phyloP scores from a whole-genome alignment of 2,329 filamentous ascomycete species.

The Aureobasidium mangrovei region DNA sequence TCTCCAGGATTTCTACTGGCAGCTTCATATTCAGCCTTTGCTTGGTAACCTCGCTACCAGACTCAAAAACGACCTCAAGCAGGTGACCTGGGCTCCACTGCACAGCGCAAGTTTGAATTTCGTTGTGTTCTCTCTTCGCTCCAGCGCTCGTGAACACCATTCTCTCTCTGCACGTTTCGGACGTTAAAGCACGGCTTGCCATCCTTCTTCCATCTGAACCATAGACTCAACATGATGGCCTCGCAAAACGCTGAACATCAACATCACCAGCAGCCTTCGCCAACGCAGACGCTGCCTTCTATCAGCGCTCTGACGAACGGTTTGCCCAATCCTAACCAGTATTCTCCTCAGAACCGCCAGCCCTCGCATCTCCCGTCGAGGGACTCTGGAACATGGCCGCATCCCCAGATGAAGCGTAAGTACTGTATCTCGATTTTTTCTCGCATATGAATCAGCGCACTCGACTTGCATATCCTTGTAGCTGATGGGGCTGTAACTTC shows the following conservation, averaged over 20 bases:
- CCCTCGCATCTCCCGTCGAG: slow-evolving; percentile 25
- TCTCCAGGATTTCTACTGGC: slow-evolving; percentile 12
- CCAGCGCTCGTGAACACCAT: slow-evolving; percentile 5
- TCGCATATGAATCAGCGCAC: neutral
- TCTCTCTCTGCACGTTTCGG: slow-evolving; percentile 10
- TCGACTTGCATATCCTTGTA: neutral
- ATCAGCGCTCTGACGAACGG: slow-evolving; percentile 31
- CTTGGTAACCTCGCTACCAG: slow-evolving; percentile 6
- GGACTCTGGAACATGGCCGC: slow-evolving; percentile 31
- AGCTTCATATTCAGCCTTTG: slow-evolving; percentile 9
- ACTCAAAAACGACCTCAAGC: slow-evolving; percentile 10
- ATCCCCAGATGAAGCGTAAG: slow-evolving; percentile 31
- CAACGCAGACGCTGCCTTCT: slow-evolving; percentile 23
- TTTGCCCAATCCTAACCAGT: slow-evolving; percentile 22
- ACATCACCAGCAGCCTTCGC: slow-evolving; percentile 15
- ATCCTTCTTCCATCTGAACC: slow-evolving; percentile 1
- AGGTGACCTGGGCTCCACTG: slow-evolving; percentile 9
- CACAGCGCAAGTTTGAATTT: slow-evolving; percentile 1
- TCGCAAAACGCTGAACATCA: slow-evolving; percentile 10
- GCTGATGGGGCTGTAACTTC: neutral
- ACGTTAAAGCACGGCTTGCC: slow-evolving; percentile 6
- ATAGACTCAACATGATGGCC: slow-evolving; percentile 8
- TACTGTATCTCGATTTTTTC: slow-evolving; percentile 5
- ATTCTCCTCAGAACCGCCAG: slow-evolving; percentile 24
- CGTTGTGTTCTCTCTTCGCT: neutral